Conservation (phyloP, 345 rosid genomes). For the Hypericum androsaemum region DNA sequence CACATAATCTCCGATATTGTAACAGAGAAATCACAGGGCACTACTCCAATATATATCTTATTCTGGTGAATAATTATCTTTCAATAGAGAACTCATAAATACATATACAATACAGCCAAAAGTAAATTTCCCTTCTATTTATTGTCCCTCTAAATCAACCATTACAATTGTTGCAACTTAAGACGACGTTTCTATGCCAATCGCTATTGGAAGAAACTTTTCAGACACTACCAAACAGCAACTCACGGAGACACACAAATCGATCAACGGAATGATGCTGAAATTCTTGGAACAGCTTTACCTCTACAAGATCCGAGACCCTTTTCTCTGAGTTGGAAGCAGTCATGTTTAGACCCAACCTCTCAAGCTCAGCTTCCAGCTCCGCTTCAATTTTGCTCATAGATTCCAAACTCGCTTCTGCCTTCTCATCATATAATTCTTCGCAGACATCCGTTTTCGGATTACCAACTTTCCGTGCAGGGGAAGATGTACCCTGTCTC, state of each 20-base stretch:
- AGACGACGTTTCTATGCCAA: too few species aligned
- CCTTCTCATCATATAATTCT: slow-evolving; percentile 5
- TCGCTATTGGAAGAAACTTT: too few species aligned
- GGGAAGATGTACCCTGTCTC: neutral
- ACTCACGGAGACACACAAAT: too few species aligned
- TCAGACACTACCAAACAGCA: too few species aligned
- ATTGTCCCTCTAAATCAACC: too few species aligned
- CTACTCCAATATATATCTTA: too few species aligned
- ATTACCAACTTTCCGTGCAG: neutral
- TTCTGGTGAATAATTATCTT: neutral
- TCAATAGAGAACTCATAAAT: neutral
- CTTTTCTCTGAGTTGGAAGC: slow-evolving; percentile 7
- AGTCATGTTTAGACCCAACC: slow-evolving; percentile 20
- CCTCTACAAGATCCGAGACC: slow-evolving; percentile 13
- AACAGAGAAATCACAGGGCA: too few species aligned
- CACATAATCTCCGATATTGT: too few species aligned
- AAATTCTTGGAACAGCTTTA: neutral
- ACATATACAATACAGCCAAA: neutral
- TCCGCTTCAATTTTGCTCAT: slow-evolving; percentile 31
- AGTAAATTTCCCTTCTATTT: too few species aligned
- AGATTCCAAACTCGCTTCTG: slow-evolving; percentile 7
- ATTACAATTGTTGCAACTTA: too few species aligned
- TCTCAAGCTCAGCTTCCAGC: slow-evolving; percentile 31
- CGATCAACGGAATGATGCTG: too few species aligned
- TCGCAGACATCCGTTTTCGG: neutral